Conservation (phyloP, 1,284 basidiomycete species). For the Irpex sp. region DNA sequence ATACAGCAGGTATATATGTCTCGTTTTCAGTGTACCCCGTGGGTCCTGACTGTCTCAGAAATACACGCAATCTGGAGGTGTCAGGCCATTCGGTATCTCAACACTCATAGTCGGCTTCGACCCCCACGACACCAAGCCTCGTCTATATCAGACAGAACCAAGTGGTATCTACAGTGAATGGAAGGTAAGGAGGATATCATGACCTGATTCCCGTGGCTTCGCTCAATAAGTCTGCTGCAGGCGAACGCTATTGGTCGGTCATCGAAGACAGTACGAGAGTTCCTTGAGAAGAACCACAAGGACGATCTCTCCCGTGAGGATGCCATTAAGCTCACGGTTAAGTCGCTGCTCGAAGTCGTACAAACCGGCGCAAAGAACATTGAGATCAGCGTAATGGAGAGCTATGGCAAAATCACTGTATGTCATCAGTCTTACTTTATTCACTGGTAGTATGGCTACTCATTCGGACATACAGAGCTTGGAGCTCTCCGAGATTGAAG, state of each 20-base stretch:
- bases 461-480: slow-evolving; percentile 53
- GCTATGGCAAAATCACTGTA: slow-evolving; percentile 86
- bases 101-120: slow-evolving; percentile 98
- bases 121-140: slow-evolving; percentile 83
- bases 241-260: slow-evolving; percentile 97
- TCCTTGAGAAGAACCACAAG: slow-evolving; percentile 97
- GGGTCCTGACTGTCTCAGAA: slow-evolving; percentile 39
- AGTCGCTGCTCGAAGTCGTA: slow-evolving; percentile 95
- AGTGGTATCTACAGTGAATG: slow-evolving; percentile 97
- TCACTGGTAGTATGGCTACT: slow-evolving; percentile 1
- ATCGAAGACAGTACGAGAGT: slow-evolving; percentile 97
- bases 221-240: slow-evolving; percentile 33
- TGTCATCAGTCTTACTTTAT: slow-evolving; percentile 24
- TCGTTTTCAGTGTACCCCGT: neutral
- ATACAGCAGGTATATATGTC: slow-evolving; percentile 80
- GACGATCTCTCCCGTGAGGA: slow-evolving; percentile 87
- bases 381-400: slow-evolving; percentile 95
- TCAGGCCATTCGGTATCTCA: slow-evolving; percentile 96
- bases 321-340: slow-evolving; percentile 92
- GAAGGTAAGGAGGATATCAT: slow-evolving; percentile 63
- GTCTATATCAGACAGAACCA: slow-evolving; percentile 96
- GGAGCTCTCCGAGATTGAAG: slow-evolving; percentile 82
- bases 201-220: neutral
- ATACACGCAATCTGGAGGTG: slow-evolving; percentile 99
- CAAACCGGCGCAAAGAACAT: slow-evolving; percentile 99